A percentile compares a stretch with the other conserved stretches of the same genome.
Conservation (phyloP, 2,329 filamentous ascomycete species). For the Exophiala aquamarina region DNA sequence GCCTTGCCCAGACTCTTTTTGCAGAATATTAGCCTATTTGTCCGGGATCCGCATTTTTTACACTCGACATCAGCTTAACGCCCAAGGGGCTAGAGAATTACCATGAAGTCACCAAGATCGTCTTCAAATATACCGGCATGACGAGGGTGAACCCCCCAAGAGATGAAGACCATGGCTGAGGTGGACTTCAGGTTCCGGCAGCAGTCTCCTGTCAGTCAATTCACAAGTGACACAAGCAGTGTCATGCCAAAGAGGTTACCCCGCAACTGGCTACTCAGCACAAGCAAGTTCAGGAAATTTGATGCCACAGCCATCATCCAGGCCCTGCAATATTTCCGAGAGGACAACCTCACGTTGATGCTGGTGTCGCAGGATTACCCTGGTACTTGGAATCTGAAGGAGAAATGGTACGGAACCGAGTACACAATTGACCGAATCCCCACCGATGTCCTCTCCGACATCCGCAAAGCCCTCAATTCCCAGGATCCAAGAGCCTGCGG, state of each 20-base stretch:
- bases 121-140: constrained; percentile 91
- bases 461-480: constrained; percentile 64
- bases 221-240: constrained; percentile 79
- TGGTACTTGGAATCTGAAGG: constrained; percentile 80
- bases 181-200: constrained; percentile 95
- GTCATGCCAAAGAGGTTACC: constrained; percentile 91
- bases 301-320: constrained; percentile 73
- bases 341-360: constrained; percentile 85
- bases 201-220: constrained; percentile 84
- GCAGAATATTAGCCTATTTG: constrained; percentile 75
- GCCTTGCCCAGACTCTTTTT: constrained; percentile 81
- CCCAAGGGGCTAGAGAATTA: constrained; percentile 83
- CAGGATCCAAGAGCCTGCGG: constrained; percentile 67
- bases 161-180: constrained; percentile 85
- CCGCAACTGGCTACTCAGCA: constrained; percentile 82
- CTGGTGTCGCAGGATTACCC: constrained; percentile 82
- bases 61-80: constrained; percentile 75
- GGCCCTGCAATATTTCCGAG: constrained; percentile 70
- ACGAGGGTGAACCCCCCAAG: constrained; percentile 77
- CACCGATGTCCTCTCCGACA: constrained; percentile 68
- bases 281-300: constrained; percentile 74
- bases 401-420: constrained; percentile 98
- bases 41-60: constrained; percentile 78
- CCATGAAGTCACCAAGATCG: constrained; percentile 74
- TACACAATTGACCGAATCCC: constrained; percentile 83